phyloP scores from a whole-genome alignment of 192 early-diverging fungal species.

The Cetraspora pellucida region DNA sequence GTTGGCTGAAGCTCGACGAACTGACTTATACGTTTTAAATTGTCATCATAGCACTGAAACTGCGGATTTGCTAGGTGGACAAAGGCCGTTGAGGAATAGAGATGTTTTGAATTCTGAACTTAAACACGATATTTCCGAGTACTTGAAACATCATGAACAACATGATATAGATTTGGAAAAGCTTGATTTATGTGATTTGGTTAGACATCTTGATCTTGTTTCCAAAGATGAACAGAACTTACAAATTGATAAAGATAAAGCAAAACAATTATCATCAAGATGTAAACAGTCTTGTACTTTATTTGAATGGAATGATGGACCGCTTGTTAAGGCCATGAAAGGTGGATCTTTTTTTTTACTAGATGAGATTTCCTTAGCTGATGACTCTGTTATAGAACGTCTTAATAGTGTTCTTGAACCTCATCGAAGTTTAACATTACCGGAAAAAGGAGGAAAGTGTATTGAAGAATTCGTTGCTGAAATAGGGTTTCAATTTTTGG shows the following conservation, averaged over 20 bases:
- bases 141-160: slow-evolving; percentile 34
- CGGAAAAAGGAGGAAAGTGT: slow-evolving; percentile 82
- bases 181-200: slow-evolving; percentile 38
- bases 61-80: slow-evolving; percentile 89
- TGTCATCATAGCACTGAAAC: slow-evolving; percentile 97
- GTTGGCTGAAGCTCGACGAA: slow-evolving; percentile 65
- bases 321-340: slow-evolving; percentile 88
- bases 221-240: slow-evolving; percentile 32
- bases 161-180: slow-evolving; percentile 34
- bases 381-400: slow-evolving; percentile 97
- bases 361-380: slow-evolving; percentile 98
- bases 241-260: background rate
- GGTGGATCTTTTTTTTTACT: slow-evolving; percentile 87
- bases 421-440: slow-evolving; percentile 77
- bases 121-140: slow-evolving; percentile 44
- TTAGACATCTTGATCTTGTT: slow-evolving; percentile 39
- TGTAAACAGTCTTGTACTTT: slow-evolving; percentile 59
- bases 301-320: slow-evolving; percentile 98
- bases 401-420: slow-evolving; percentile 95
- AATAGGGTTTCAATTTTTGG: slow-evolving; percentile 85
- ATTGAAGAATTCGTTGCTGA: slow-evolving; percentile 71
- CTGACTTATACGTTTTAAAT: slow-evolving; percentile 85
- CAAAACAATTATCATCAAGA: background rate
- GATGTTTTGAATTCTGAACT: slow-evolving; percentile 55
- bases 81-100: slow-evolving; percentile 86